Conservation (phyloP, 345 rosid genomes). For the Melastoma malabathricum region DNA sequence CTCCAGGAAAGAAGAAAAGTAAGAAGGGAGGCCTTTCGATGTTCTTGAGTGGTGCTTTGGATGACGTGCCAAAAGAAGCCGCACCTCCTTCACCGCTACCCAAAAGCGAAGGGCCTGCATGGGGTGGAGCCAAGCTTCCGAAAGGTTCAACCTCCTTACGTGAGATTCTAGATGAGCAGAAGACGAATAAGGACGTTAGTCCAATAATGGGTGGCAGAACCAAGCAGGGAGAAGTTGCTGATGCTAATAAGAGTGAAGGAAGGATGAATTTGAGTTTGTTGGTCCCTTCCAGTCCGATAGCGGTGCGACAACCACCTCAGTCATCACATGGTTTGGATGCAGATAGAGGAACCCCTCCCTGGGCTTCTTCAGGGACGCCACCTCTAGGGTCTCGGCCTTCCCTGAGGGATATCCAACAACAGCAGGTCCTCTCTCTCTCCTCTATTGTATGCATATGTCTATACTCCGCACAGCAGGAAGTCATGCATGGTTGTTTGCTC, state of each 20-base stretch:
- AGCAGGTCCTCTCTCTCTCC: conserved; percentile 35
- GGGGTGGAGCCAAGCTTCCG: conserved; percentile 85
- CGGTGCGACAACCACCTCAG: conserved; percentile 26
- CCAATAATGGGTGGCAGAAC: conserved; percentile 24
- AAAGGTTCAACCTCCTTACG: conserved; percentile 73
- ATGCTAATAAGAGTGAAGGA: conserved; percentile 27
- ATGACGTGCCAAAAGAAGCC: conserved; percentile 38
- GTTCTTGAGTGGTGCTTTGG: conserved; percentile 97
- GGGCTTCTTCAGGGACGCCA: conserved; percentile 79
- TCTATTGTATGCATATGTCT: background rate
- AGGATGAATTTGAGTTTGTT: conserved; percentile 57
- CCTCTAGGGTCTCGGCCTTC: conserved; percentile 61
- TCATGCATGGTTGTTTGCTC: too few species aligned
- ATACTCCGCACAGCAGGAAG: background rate
- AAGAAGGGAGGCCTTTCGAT: conserved; percentile 92
- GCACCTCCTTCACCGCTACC: conserved; percentile 48
- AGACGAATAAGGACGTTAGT: conserved; percentile 26
- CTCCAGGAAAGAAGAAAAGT: conserved; percentile 59
- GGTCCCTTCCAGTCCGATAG: conserved; percentile 65
- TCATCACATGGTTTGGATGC: conserved; percentile 37
- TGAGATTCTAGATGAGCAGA: conserved; percentile 83
- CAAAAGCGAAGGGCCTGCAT: conserved; percentile 72
- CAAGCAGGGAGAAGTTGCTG: conserved; percentile 25
- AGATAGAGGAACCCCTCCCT: conserved; percentile 73
- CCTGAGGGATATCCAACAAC: conserved; percentile 88